Conservation (phyloP, 768 basidiomycete species). For the Daedaleopsis sinensis region DNA sequence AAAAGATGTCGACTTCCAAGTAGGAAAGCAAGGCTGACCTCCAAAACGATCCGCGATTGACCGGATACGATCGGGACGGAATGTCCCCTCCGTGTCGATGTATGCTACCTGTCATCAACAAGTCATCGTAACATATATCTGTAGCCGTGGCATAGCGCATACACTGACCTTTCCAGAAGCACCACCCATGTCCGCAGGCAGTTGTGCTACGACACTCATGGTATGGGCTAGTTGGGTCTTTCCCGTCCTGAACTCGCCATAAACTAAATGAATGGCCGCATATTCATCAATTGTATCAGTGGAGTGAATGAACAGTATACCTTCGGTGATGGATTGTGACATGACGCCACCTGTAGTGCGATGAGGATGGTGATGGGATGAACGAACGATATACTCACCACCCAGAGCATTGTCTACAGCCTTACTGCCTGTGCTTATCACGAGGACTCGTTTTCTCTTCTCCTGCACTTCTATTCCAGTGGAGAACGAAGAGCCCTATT, state of each 20-base stretch:
- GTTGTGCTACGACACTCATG: conserved; percentile 87
- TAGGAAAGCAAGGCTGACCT: background rate
- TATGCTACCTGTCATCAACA: conserved; percentile 69
- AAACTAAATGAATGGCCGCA: conserved; percentile 53
- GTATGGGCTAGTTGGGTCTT: conserved; percentile 97
- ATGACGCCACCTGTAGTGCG: conserved; percentile 72
- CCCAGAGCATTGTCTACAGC: conserved; percentile 87
- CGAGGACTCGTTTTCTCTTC: conserved; percentile 74
- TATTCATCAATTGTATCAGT: background rate
- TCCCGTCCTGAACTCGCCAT: conserved; percentile 94
- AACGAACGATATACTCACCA: conserved; percentile 47
- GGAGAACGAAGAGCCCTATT: conserved; percentile 86
- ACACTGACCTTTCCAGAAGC: conserved; percentile 77
- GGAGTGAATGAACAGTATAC: conserved; percentile 35
- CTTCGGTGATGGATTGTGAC: conserved; percentile 95
- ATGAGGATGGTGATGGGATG: background rate
- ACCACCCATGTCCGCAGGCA: conserved; percentile 88
- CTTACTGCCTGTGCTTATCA: conserved; percentile 94
- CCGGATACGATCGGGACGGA: conserved; percentile 90
- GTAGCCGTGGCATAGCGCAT: background rate
- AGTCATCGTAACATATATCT: background rate
- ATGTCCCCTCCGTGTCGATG: conserved; percentile 93
- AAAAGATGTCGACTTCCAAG: background rate
- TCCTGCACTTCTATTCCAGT: conserved; percentile 93
- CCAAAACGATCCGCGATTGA: conserved; percentile 93